Evolutionary conservation across 108 stramenopile species (phyloP).

Genomic region (Fragilaria crotonensis): DNA sequence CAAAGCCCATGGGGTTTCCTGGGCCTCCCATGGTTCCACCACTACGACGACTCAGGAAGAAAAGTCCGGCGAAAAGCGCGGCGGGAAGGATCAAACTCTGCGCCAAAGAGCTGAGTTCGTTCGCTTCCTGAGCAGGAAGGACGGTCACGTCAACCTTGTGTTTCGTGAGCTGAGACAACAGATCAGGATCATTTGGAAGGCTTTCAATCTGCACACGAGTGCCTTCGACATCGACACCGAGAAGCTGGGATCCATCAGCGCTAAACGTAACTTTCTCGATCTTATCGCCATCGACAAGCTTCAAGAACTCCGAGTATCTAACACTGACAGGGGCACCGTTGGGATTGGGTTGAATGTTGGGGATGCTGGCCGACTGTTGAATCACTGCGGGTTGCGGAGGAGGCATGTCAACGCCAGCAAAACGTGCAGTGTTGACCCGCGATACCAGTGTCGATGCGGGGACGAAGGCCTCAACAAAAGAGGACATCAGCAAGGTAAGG

Average conservation of each 20-base stretch:
- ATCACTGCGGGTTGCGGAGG: slow-evolving; percentile 9
- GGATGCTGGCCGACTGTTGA: slow-evolving; percentile 5
- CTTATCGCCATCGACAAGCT: slow-evolving; percentile 45
- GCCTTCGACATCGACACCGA: slow-evolving; percentile 85
- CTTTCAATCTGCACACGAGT: slow-evolving; percentile 82
- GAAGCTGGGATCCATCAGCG: slow-evolving; percentile 78
- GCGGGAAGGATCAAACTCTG: slow-evolving; percentile 81
- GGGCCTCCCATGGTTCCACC: slow-evolving; percentile 68
- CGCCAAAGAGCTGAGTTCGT: slow-evolving; percentile 72
- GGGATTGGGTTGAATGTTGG: slow-evolving; percentile 29
- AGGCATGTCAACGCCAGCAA: slow-evolving; percentile 19
- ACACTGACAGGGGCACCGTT: slow-evolving; percentile 51
- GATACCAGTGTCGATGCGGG: background rate
- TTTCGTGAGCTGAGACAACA: slow-evolving; percentile 75
- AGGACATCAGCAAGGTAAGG: background rate
- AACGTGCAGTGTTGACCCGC: background rate
- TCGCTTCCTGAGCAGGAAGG: slow-evolving; percentile 63
- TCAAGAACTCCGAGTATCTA: slow-evolving; percentile 69
- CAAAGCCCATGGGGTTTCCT: slow-evolving; percentile 83
- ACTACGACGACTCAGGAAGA: slow-evolving; percentile 82
- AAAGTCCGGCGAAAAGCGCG: slow-evolving; percentile 84
- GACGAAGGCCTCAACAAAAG: background rate
- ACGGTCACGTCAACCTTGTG: slow-evolving; percentile 92
- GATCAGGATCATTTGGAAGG: slow-evolving; percentile 91
- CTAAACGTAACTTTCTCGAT: slow-evolving; percentile 83